Evolutionary conservation across 2,329 filamentous ascomycete species (phyloP).

Genomic region (Pleurostoma richardsiae): DNA sequence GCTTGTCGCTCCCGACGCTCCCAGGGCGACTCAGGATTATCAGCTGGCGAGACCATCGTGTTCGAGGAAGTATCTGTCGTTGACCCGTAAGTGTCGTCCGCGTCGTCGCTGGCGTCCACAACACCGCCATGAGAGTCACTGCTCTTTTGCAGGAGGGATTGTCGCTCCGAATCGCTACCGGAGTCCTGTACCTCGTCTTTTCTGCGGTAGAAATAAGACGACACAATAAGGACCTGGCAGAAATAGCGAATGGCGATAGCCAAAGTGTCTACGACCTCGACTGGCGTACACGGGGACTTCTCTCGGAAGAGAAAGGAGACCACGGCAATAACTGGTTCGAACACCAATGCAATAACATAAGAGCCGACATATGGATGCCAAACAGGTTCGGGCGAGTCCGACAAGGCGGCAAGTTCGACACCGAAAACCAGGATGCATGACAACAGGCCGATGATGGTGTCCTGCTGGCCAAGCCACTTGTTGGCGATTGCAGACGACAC

Average conservation of each 20-base stretch:
- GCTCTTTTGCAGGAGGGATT: constrained; percentile 48
- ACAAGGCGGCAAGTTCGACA: constrained; percentile 50
- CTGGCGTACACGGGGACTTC: constrained; percentile 4
- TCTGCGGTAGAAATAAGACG: constrained; percentile 18
- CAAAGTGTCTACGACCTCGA: constrained; percentile 6
- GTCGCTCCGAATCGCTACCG: constrained; percentile 49
- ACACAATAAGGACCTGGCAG: constrained; percentile 22
- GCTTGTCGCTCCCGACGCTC: constrained; percentile 46
- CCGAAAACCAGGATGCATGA: constrained; percentile 61
- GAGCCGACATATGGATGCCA: constrained; percentile 62
- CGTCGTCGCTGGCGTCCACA: constrained; percentile 3
- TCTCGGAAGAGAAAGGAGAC: constrained; percentile 18
- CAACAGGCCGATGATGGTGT: constrained; percentile 51
- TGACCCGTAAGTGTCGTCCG: constrained; percentile 12
- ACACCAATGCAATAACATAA: constrained; percentile 52
- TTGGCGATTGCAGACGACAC: constrained; percentile 25
- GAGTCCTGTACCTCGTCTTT: constrained; percentile 11
- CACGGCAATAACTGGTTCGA: constrained; percentile 45
- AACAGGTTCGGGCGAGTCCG: constrained; percentile 42
- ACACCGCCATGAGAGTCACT: constrained; percentile 16
- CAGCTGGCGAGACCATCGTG: constrained; percentile 16
- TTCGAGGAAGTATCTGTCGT: constrained; percentile 6
- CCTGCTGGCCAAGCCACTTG: constrained; percentile 37
- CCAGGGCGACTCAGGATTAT: constrained; percentile 47
- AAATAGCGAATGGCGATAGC: constrained; percentile 11